Evolutionary conservation across 2,329 filamentous ascomycete genomes (phyloP).

Genomic region (Lanzia echinophila): DNA sequence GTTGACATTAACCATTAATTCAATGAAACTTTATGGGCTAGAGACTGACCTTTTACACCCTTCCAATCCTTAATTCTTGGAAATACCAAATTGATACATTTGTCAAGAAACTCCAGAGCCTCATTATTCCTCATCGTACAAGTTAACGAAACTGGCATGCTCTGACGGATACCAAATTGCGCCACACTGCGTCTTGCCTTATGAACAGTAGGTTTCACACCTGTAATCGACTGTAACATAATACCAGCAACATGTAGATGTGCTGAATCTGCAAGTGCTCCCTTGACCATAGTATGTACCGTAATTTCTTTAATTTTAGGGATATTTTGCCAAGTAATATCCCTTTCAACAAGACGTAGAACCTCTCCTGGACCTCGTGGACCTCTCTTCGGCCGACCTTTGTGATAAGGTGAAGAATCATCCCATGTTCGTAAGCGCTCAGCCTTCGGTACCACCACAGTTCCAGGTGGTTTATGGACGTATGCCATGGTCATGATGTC

Average conservation of each 20-base stretch:
- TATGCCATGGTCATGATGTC: conserved; percentile 89
- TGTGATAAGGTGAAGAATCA: conserved; percentile 87
- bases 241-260: conserved; percentile 78
- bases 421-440: conserved; percentile 80
- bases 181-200: conserved; percentile 63
- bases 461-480: conserved; percentile 75
- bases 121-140: conserved; percentile 69
- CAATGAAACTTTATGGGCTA: conserved; percentile 21
- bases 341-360: conserved; percentile 63
- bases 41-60: conserved; percentile 55
- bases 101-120: conserved; percentile 86
- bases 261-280: conserved; percentile 62
- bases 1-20: conserved; percentile 21
- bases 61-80: conserved; percentile 96
- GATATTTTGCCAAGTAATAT: conserved; percentile 76
- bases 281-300: conserved; percentile 67
- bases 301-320: conserved; percentile 76
- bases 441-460: conserved; percentile 46
- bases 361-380: conserved; percentile 68
- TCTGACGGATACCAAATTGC: conserved; percentile 67
- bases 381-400: conserved; percentile 77
- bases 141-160: conserved; percentile 69
- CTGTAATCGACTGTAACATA: conserved; percentile 78
- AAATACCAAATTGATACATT: conserved; percentile 82
- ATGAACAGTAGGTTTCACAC: conserved; percentile 64